Percentiles rank a stretch among this genome's conserved stretches.
Evolutionary conservation across 352 stramenopile species (phyloP).

Genomic region (Phytopythium helicoides): DNA sequence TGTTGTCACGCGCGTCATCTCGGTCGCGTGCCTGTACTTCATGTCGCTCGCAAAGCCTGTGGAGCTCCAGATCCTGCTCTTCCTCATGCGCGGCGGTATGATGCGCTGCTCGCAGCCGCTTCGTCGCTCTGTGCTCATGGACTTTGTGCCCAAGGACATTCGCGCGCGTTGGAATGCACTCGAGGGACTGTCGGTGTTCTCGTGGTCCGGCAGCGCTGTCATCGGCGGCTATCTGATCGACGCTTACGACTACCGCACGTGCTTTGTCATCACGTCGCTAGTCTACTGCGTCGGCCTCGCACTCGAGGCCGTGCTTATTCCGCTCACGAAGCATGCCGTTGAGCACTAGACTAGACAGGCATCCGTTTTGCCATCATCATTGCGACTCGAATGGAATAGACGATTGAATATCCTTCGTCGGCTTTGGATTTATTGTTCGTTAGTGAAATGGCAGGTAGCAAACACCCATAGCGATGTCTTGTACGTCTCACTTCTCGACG

Average conservation of each 20-base stretch:
- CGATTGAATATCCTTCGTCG: too few species aligned
- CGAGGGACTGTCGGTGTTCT: slow-evolving; percentile 75
- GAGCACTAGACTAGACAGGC: slow-evolving; percentile 24
- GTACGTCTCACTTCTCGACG: slow-evolving; percentile 39
- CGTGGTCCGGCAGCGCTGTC: slow-evolving; percentile 77
- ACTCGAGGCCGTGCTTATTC: slow-evolving; percentile 60
- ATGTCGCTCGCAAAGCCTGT: slow-evolving; percentile 65
- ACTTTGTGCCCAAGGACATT: slow-evolving; percentile 71
- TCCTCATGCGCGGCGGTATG: slow-evolving; percentile 75
- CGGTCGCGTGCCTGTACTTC: slow-evolving; percentile 56
- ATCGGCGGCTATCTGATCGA: slow-evolving; percentile 77
- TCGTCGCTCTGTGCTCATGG: slow-evolving; percentile 76
- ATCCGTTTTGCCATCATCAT: too few species aligned
- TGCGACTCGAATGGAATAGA: not conserved
- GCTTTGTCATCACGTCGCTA: slow-evolving; percentile 76
- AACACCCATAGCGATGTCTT: too few species aligned
- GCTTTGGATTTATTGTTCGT: too few species aligned
- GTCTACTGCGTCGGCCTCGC: slow-evolving; percentile 59
- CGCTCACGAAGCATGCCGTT: slow-evolving; percentile 55
- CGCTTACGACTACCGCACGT: slow-evolving; percentile 70
- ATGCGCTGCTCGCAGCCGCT: slow-evolving; percentile 84
- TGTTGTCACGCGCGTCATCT: slow-evolving; percentile 53
- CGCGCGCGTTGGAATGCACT: slow-evolving; percentile 76
- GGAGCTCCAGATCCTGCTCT: slow-evolving; percentile 58
- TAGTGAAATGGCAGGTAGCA: too few species aligned